Percentiles rank a stretch among this genome's conserved stretches.
phyloP scores from a whole-genome alignment of 2,329 filamentous ascomycete genomes.

The Aspergillus sp. region DNA sequence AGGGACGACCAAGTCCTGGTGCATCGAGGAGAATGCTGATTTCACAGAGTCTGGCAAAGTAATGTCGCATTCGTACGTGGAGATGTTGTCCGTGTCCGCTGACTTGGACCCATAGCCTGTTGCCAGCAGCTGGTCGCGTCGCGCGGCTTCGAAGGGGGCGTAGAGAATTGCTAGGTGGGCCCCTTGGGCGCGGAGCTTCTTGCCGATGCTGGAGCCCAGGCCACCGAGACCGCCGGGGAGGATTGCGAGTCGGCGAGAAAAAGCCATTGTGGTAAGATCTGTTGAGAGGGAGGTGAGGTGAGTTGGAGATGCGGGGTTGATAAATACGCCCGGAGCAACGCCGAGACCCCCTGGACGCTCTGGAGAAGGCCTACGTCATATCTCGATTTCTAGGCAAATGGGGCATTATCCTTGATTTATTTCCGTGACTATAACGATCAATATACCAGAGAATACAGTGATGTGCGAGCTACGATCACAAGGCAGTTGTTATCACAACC shows the following conservation, averaged over 20 bases:
- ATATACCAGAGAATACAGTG: no score
- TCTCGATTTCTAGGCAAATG: no score
- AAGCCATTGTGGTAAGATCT: constrained; percentile 35
- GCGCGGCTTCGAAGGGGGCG: constrained; percentile 51
- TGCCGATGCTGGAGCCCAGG: constrained; percentile 50
- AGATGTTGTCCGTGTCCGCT: constrained; percentile 27
- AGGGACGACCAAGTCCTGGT: constrained; percentile 29
- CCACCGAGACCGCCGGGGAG: constrained; percentile 52
- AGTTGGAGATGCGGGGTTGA: not conserved
- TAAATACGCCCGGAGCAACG: no score
- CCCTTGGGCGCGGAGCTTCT: constrained; percentile 47
- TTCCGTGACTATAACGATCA: no score
- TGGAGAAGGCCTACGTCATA: not conserved
- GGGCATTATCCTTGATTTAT: no score
- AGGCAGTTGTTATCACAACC: no score
- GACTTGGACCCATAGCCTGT: constrained; percentile 36
- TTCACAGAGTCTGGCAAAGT: constrained; percentile 53
- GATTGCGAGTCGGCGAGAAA: constrained; percentile 46
- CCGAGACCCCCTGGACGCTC: not conserved
- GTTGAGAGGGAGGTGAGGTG: not conserved
- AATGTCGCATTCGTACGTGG: constrained; percentile 52
- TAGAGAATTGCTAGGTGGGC: constrained; percentile 52
- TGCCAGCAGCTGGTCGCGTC: constrained; percentile 43
- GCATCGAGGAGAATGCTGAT: constrained; percentile 45
- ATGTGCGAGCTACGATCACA: no score